A percentile compares a stretch with the other conserved stretches of the same genome.
These are phyloP conservation scores for Coemansia sp. DNA, from an alignment of 192 early-diverging fungal species.

Conservation along the genomic window DNA sequence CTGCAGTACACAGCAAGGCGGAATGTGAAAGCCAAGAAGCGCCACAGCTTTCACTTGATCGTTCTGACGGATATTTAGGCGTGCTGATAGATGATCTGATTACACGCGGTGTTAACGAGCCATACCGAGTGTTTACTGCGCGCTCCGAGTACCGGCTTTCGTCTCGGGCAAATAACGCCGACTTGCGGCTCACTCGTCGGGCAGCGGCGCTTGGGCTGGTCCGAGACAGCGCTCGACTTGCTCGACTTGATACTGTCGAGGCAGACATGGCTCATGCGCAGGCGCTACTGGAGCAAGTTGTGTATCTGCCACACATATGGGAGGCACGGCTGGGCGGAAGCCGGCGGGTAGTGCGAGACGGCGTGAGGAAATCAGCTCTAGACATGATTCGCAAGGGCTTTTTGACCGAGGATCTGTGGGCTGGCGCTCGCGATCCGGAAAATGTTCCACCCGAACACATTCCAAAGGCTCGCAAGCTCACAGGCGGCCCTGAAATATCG, in stretches of 20 bases:
- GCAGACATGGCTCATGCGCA: slow-evolving; percentile 55
- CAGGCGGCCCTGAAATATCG: slow-evolving; percentile 9
- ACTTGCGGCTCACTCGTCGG: slow-evolving; percentile 69
- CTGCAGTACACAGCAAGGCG: slow-evolving; percentile 36
- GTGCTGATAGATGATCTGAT: slow-evolving; percentile 81
- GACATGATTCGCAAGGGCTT: slow-evolving; percentile 56
- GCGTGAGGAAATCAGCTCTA: slow-evolving; percentile 42
- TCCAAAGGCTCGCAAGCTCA: slow-evolving; percentile 4
- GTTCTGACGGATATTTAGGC: slow-evolving; percentile 79
- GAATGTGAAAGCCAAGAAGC: background rate
- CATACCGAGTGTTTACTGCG: slow-evolving; percentile 81
- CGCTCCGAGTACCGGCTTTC: slow-evolving; percentile 78
- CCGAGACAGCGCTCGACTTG: slow-evolving; percentile 53
- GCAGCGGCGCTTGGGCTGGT: slow-evolving; percentile 59
- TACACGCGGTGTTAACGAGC: slow-evolving; percentile 78
- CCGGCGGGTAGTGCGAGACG: slow-evolving; percentile 37
- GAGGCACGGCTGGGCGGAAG: slow-evolving; percentile 33
- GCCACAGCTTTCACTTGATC: slow-evolving; percentile 64
- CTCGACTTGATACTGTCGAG: slow-evolving; percentile 43
- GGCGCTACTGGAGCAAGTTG: slow-evolving; percentile 51
- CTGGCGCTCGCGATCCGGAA: slow-evolving; percentile 37
- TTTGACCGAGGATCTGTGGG: slow-evolving; percentile 43
- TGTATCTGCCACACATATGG: slow-evolving; percentile 60
- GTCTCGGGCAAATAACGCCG: slow-evolving; percentile 77
- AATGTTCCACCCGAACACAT: slow-evolving; percentile 8